Evolutionary conservation across 495 filamentous ascomycete species (phyloP), one percentile per base, ranked within the genome.

Genomic region (Polyplosphaeria fusca): DNA sequence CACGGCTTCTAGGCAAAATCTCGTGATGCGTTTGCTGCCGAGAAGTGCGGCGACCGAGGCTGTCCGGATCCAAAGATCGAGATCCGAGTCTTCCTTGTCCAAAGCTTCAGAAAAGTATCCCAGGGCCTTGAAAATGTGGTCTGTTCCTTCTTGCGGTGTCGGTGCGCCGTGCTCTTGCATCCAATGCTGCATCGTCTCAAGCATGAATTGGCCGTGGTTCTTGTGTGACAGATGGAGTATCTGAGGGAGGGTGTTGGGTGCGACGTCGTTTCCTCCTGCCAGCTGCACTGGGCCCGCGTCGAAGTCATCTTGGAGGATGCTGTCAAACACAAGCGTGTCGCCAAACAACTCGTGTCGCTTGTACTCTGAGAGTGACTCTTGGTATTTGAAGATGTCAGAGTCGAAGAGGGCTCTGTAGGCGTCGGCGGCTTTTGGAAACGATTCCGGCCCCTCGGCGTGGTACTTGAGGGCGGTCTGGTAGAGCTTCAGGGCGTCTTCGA

Each of bases 401-500:
- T 85, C 75, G 64, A 97, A 90, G 18, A 99, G 83, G 26, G 80
- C 80, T 40, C 85, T 77, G 69, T 97, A 99, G 35, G 94, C 92
- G 43, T 86, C 83, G 20, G 81, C 77, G 11, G 93, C 91, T 68
- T 92, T 82, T 24, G 81, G 67, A 67, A 86, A 94, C 63, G 80
- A 87, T 2, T 70, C 70, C 4, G 89, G 85, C 2, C 93, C 90
- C 72, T 93, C 88, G 3, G 91, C 86, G 65, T 99, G 94, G 57
- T 91, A 82, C 69, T 92, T 96, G 24, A 99, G 74, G 20, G 93
- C 93, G 51, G 77, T 86, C 68, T 96, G 90, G 69, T 97, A 99
- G 24, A 92, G 82, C 73, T 96, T 97, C 56, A 99, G 74, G 24
- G 93, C 90, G 71, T 99, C 93, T 69, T 99, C 93, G 67, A 97